Evolutionary conservation across 208 protist species (phyloP), one percentile per base, ranked within the genome.

Genomic region (Leishmania braziliensis): DNA sequence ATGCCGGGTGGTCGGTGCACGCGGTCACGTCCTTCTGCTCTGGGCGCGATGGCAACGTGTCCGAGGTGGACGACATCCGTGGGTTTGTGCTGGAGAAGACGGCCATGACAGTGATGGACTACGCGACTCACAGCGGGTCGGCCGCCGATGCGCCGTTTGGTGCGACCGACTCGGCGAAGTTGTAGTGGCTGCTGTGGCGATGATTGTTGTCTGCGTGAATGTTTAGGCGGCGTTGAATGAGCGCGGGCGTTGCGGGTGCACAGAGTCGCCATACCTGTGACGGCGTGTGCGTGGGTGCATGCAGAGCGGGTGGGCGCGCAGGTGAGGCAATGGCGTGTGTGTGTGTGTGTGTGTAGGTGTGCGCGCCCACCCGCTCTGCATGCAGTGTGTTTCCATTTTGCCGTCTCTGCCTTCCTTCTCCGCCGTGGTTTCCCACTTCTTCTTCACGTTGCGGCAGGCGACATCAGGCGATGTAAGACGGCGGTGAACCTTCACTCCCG

Each of bases 1-100:
- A 96, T 72, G 77, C 62, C 0, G 84, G 88, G 0, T 96, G 92
- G 93, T 48, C 72, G 39, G 80, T 95, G 68, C 86, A 84, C 48
- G 56, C 78, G 3, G 68, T 86, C 36, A 56, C 71, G 14, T 75
- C 77, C 1, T 12, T 81, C 48, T 14, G 78, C 48, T 26, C 58
- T 23, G 60, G 54, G 39, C 20, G 62, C 43, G 56, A 83, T 50
- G 62, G n/a, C 36, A 74, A 54, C 54, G 6, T 77, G 43, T 74
- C 68, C 1, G 90, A 95, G 78, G 85, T 89, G 6, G 86, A 94
- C 58, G 84, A 62, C n/a, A 95, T 98, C 56, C 92, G 95, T 9
- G 95, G 95, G 26, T 98, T 92, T 85, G 79, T 90, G n/a, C 79
- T 98, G 48, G 85, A 92, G 53, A 91, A 94, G 81, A 73, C 70